phyloP scores from a whole-genome alignment of 1,284 basidiomycete genomes.

The Cryptococcus sp. region DNA sequence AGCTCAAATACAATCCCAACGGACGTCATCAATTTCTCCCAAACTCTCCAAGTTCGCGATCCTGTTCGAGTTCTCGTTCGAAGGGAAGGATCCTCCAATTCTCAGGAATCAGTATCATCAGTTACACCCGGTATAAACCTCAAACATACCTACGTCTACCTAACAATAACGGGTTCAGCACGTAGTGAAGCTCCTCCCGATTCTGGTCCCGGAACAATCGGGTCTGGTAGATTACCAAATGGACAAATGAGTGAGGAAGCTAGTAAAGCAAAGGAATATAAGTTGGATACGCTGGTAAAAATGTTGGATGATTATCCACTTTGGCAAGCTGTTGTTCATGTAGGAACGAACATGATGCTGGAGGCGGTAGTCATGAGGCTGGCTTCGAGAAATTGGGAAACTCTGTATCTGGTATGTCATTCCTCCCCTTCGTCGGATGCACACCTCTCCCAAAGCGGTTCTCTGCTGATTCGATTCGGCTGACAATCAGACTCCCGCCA shows the following conservation, averaged over 20 bases:
- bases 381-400: constrained; percentile 76
- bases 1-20: constrained; percentile 57
- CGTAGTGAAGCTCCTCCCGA: constrained; percentile 57
- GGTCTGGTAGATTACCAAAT: constrained; percentile 64
- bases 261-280: constrained; percentile 90
- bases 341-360: constrained; percentile 76
- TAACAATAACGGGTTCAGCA: constrained; percentile 81
- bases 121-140: constrained; percentile 59
- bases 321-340: constrained; percentile 79
- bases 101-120: constrained; percentile 50
- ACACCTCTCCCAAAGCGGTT: too few relatives aligned
- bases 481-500: constrained; percentile 54
- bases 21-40: constrained; percentile 53
- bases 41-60: constrained; percentile 68
- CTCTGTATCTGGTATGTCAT: constrained; percentile 67
- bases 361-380: constrained; percentile 78
- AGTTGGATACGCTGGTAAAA: constrained; percentile 89
- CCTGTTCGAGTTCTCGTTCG: constrained; percentile 93
- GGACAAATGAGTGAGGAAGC: constrained; percentile 63
- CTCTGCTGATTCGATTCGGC: too few relatives aligned
- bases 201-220: constrained; percentile 76
- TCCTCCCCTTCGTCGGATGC: not conserved
- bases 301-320: constrained; percentile 73
- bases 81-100: constrained; percentile 67
- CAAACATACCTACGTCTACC: constrained; percentile 87